Evolutionary conservation across 1,284 basidiomycete species (phyloP).

Genomic region (Rhodofomes roseus): DNA sequence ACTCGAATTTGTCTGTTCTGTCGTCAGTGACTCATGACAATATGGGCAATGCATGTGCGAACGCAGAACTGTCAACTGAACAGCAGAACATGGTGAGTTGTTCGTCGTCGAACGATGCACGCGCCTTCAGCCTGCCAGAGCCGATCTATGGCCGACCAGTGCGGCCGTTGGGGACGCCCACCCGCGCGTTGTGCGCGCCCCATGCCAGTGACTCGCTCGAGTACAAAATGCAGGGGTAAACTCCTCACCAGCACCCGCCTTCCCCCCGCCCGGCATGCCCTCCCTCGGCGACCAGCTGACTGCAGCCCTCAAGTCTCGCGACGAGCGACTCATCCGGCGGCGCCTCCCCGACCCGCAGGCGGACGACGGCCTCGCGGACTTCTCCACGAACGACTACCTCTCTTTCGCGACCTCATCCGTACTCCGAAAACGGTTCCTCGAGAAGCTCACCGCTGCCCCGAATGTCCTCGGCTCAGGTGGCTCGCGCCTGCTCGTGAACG

Average conservation of each 20-base stretch:
- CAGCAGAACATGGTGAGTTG: too few species aligned
- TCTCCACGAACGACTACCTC: slow-evolving; percentile 93
- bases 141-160: slow-evolving; percentile 9
- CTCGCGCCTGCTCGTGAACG: slow-evolving; percentile 86
- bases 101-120: too few species aligned
- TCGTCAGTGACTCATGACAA: too few species aligned
- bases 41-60: too few species aligned
- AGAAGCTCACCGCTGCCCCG: slow-evolving; percentile 46
- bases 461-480: slow-evolving; percentile 87
- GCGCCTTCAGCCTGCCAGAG: not conserved
- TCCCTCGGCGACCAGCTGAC: slow-evolving; percentile 37
- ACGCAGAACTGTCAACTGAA: too few species aligned
- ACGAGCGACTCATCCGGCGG: slow-evolving; percentile 58
- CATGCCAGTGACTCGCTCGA: not conserved
- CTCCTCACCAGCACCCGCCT: not conserved
- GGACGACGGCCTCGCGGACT: slow-evolving; percentile 55
- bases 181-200: not conserved
- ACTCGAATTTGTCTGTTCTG: too few species aligned
- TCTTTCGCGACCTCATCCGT: slow-evolving; percentile 65
- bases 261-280: slow-evolving; percentile 2
- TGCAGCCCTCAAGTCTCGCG: slow-evolving; percentile 57
- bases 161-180: not conserved
- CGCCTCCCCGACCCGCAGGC: slow-evolving; percentile 49
- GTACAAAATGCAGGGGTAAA: not conserved
- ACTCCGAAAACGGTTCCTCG: slow-evolving; percentile 58